A percentile compares a stretch with the other conserved stretches of the same genome.
phyloP scores from a whole-genome alignment of 768 basidiomycete genomes.

The Leccinum subgranulosum region DNA sequence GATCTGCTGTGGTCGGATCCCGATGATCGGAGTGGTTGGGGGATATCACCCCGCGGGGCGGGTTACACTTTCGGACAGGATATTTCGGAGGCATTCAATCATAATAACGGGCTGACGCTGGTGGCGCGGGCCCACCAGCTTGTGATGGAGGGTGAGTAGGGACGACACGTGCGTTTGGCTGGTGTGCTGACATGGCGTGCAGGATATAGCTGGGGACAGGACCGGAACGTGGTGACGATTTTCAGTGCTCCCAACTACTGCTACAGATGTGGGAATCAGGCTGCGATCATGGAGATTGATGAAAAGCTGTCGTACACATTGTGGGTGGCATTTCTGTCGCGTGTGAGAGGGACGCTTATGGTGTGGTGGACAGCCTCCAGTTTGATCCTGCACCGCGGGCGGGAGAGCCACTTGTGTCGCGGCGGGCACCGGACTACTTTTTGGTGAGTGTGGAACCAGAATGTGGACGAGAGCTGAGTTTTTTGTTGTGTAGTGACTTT shows the following conservation, averaged over 20 bases:
- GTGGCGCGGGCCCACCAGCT: slow-evolving; percentile 93
- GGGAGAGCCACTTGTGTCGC: slow-evolving; percentile 96
- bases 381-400: slow-evolving; percentile 99
- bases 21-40: slow-evolving; percentile 99
- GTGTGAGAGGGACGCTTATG: slow-evolving; percentile 2
- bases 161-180: background rate
- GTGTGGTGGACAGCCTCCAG: slow-evolving; percentile 77
- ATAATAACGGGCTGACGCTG: slow-evolving; percentile 96
- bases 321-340: slow-evolving; percentile 44
- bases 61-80: slow-evolving; percentile 99
- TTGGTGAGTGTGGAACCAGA: slow-evolving; percentile 61
- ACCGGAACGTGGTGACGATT: slow-evolving; percentile 98
- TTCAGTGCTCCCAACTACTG: slow-evolving; percentile 99
- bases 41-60: slow-evolving; percentile 96
- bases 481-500: slow-evolving; percentile 18
- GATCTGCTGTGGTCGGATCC: slow-evolving; percentile 99
- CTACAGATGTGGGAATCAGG: slow-evolving; percentile 99
- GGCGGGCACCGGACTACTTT: slow-evolving; percentile 94
- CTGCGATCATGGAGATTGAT: slow-evolving; percentile 99
- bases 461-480: background rate
- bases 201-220: slow-evolving; percentile 98
- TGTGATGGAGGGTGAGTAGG: slow-evolving; percentile 90
- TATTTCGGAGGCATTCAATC: slow-evolving; percentile 98
- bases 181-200: slow-evolving; percentile 5
- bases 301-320: slow-evolving; percentile 95